Conservation (phyloP, 768 basidiomycete species). For the Mycena belliarum region DNA sequence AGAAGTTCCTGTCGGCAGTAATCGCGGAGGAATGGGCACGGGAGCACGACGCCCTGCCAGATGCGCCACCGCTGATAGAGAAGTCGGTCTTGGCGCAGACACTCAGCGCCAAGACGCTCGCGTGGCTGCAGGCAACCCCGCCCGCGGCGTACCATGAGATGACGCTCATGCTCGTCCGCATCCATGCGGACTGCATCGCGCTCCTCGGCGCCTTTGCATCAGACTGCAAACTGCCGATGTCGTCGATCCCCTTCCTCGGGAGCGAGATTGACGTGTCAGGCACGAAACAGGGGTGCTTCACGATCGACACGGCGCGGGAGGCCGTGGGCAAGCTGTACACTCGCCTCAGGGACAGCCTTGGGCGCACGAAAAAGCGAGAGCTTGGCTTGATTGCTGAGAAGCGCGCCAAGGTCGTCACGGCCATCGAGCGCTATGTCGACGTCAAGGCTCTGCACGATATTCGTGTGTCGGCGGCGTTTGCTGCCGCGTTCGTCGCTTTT, state of each 20-base stretch:
- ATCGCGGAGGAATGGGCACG: slow-evolving; percentile 92
- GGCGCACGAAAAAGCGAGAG: slow-evolving; percentile 78
- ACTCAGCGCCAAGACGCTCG: slow-evolving; percentile 66
- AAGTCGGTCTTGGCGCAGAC: slow-evolving; percentile 61
- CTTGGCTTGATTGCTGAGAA: slow-evolving; percentile 75
- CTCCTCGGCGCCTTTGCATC: slow-evolving; percentile 80
- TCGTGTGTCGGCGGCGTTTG: slow-evolving; percentile 86
- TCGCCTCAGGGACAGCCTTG: slow-evolving; percentile 72
- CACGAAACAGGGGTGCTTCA: slow-evolving; percentile 66
- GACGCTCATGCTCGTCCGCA: slow-evolving; percentile 75
- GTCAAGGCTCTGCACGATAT: slow-evolving; percentile 85
- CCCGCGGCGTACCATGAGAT: slow-evolving; percentile 91
- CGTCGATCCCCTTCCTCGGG: slow-evolving; percentile 78
- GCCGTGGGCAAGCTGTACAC: slow-evolving; percentile 73
- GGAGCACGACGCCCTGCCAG: slow-evolving; percentile 41
- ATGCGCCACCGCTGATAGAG: slow-evolving; percentile 48
- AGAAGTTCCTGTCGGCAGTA: slow-evolving; percentile 82
- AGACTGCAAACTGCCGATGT: slow-evolving; percentile 85
- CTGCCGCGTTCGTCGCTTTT: slow-evolving; percentile 88
- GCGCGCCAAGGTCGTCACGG: slow-evolving; percentile 62
- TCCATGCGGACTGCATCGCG: slow-evolving; percentile 75
- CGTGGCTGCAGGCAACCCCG: slow-evolving; percentile 71
- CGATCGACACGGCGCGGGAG: slow-evolving; percentile 72
- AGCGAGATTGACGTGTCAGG: slow-evolving; percentile 76
- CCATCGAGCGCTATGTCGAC: slow-evolving; percentile 78